A percentile compares a stretch with the other conserved stretches of the same genome.
These are phyloP conservation scores for Salvia sclarea DNA, from an alignment of 305 asterid species.

Conservation along the genomic window DNA sequence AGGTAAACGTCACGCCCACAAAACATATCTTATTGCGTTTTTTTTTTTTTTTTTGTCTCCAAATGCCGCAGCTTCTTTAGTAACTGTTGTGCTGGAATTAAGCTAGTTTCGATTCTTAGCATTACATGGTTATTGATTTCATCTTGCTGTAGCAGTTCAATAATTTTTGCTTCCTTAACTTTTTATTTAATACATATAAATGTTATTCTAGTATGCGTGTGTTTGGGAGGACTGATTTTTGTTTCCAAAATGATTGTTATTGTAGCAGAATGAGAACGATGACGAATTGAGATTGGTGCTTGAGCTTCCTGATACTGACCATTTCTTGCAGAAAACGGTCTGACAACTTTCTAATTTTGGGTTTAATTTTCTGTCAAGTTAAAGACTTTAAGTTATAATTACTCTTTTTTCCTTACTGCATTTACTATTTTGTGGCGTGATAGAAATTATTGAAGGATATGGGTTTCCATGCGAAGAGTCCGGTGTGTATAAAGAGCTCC, in stretches of 20 bases:
- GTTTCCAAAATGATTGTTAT: conserved; percentile 6
- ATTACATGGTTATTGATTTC: background rate
- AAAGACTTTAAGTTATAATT: too few relatives aligned
- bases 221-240: background rate
- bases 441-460: conserved; percentile 64
- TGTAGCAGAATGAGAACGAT: conserved; percentile 47
- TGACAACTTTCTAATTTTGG: conserved; percentile 2
- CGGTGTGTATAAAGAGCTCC: conserved; percentile 45
- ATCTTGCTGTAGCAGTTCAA: background rate
- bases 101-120: conserved; percentile 7
- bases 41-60: background rate
- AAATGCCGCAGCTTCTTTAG: too few relatives aligned
- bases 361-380: conserved; percentile 14
- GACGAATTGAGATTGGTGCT: conserved; percentile 52
- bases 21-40: conserved; percentile 8
- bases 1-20: conserved; percentile 31
- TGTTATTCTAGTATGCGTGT: too few relatives aligned
- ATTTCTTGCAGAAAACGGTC: conserved; percentile 64
- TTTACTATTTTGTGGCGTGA: conserved; percentile 24
- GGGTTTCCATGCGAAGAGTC: conserved; percentile 37
- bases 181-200: too few relatives aligned
- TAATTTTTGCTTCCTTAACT: background rate
- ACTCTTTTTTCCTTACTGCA: background rate
- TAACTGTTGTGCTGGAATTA: background rate
- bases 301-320: conserved; percentile 62